Conservation (phyloP, 768 basidiomycete species). For the Pisolithus microcarpus region DNA sequence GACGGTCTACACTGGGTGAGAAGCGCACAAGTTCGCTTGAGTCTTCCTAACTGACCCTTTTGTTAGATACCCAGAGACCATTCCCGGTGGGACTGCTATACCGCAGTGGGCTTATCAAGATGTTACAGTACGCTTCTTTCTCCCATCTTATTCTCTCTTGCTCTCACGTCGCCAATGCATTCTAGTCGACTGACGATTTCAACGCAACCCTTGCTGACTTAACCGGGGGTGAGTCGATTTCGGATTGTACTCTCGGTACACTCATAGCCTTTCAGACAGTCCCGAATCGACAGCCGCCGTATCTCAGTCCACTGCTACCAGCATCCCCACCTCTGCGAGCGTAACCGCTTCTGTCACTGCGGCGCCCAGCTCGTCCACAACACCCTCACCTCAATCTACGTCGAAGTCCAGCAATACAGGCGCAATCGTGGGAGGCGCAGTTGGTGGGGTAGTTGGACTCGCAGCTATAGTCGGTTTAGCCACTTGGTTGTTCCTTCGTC, state of each 20-base stretch:
- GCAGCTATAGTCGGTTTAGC: slow-evolving; percentile 33
- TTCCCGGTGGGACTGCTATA: slow-evolving; percentile 44
- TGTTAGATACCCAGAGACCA: slow-evolving; percentile 37
- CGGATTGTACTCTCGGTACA: background rate
- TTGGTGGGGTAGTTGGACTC: slow-evolving; percentile 45
- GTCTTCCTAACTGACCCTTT: background rate
- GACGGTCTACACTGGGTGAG: slow-evolving; percentile 20
- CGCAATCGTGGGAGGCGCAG: slow-evolving; percentile 59
- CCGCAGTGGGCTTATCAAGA: slow-evolving; percentile 61
- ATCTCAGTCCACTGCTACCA: slow-evolving; percentile 20
- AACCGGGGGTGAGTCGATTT: slow-evolving; percentile 15
- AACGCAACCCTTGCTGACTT: slow-evolving; percentile 33
- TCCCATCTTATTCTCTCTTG: background rate
- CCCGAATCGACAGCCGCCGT: slow-evolving; percentile 40
- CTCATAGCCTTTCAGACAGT: slow-evolving; percentile 20
- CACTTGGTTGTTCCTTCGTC: slow-evolving; percentile 34
- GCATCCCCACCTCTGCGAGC: slow-evolving; percentile 5
- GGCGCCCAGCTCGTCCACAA: slow-evolving; percentile 6
- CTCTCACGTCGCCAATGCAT: background rate
- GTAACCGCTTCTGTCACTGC: slow-evolving; percentile 8
- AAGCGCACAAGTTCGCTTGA: slow-evolving; percentile 13
- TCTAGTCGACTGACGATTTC: slow-evolving; percentile 33
- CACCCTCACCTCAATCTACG: slow-evolving; percentile 2
- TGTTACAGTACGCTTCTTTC: slow-evolving; percentile 33
- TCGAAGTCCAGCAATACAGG: slow-evolving; percentile 32